These are phyloP conservation scores for Mycena vulgaris DNA, from an alignment of 768 basidiomycete genomes.

Conservation along the genomic window DNA sequence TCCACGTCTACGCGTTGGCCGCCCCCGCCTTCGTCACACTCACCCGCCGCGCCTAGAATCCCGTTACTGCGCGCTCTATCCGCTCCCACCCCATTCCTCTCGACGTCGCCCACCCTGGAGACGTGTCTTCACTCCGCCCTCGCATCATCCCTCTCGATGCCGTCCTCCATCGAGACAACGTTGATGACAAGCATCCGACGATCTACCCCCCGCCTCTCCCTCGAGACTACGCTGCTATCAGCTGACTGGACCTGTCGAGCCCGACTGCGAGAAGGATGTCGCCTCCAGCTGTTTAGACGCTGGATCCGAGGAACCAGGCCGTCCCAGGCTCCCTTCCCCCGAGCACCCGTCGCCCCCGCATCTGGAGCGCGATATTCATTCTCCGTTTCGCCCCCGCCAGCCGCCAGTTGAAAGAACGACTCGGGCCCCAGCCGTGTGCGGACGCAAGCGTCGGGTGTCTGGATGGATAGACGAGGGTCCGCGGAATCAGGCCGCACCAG, in stretches of 20 bases:
- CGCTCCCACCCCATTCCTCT: no score
- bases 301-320: neutral
- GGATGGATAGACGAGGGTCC: neutral
- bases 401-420: no score
- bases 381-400: no score
- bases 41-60: no score
- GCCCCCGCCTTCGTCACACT: no score
- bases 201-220: no score
- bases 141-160: slow-evolving; percentile 12
- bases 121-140: neutral
- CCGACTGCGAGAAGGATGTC: neutral
- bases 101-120: no score
- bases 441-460: no score
- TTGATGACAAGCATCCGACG: no score
- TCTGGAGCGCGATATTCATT: neutral
- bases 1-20: no score
- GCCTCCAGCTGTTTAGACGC: neutral
- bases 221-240: neutral
- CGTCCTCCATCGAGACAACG: slow-evolving; percentile 7
- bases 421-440: neutral
- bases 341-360: neutral
- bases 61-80: no score
- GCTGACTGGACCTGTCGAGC: neutral
- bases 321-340: neutral
- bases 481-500: no score